Evolutionary conservation across 2,329 filamentous ascomycete species (phyloP).

Genomic region (Clarireedia hainanense): DNA sequence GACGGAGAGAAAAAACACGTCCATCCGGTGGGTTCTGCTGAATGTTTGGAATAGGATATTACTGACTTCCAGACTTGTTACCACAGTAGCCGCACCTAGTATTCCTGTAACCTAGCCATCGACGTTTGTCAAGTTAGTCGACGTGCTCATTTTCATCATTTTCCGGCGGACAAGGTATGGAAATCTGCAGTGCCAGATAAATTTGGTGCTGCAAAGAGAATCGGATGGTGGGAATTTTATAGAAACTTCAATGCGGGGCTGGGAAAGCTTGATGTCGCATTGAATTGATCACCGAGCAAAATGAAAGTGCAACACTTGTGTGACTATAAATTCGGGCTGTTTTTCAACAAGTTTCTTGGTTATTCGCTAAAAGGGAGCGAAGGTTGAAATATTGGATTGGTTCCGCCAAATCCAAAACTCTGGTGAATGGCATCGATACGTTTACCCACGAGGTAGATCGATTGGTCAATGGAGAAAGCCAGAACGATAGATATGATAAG

Average conservation of each 20-base stretch:
- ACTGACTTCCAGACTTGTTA: slow-evolving; percentile 25
- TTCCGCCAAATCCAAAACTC: not conserved
- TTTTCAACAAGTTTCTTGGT: not conserved
- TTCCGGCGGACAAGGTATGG: not conserved
- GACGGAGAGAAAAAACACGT: not conserved
- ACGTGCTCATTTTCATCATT: not conserved
- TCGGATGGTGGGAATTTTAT: not conserved
- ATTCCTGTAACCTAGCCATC: slow-evolving; percentile 23
- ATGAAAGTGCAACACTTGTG: not conserved
- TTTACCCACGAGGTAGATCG: slow-evolving; percentile 13
- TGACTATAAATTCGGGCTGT: not conserved
- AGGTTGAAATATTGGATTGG: not conserved
- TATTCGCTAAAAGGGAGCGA: not conserved
- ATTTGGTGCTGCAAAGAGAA: not conserved
- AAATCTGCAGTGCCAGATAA: slow-evolving; percentile 2
- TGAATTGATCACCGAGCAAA: not conserved
- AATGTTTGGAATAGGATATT: not conserved
- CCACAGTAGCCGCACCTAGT: slow-evolving; percentile 27
- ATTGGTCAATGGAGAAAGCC: slow-evolving; percentile 11
- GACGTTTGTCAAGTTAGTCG: slow-evolving; percentile 3
- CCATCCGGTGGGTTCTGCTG: not conserved
- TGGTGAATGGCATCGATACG: slow-evolving; percentile 8
- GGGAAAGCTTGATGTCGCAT: not conserved
- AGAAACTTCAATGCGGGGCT: not conserved
- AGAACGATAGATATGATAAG: not conserved